Evolutionary conservation across 257 asterid species (phyloP), one percentile per base, ranked within the genome.

Genomic region (Solanum bulbocastanum): DNA sequence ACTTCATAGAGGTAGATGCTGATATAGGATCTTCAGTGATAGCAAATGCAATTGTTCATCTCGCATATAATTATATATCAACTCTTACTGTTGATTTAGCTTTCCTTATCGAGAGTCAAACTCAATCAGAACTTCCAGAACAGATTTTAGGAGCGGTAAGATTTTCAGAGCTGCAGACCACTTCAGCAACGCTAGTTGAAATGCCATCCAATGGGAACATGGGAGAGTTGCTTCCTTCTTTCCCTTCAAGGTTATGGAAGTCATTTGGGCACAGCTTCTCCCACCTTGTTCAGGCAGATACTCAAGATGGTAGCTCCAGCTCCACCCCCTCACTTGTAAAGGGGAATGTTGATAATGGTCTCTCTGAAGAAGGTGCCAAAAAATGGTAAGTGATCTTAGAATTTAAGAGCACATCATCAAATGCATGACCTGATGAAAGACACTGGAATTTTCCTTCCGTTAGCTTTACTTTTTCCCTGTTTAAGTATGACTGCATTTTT

Each of bases 21-120:
- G 98, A 96, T 88, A 94, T 96, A 27, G 98, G 97, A 44, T 96
- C 98, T 20, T 96, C 99, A 0, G 90, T 95, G 94, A 94, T 94
- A 73, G 99, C 98, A 58, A 95, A 90, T 90, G 98, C 98, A 2
- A 86, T 96, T 65, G 94, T 94, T 81, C 98, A 94, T 92, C 95
- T 96, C 66, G 95, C 98, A 16, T 91, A 95, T 75, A 96, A 95
- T 73, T 96, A 95, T 90, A 11, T 95, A 37, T 33, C 95, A 7
- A 89, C 90, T 22, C 92, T 95, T 22, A 90, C 95, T 30, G 93
- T 94, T 65, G 99, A 96, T 91, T 87, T 96, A 73, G 98, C 99
- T 86, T 96, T 96, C 72, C 92, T 96, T n/a, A 93, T 96, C 8
- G 99, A 96, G 94, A 91, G 96, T 60, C 98, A 90, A 85, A 88